Conservation (phyloP, 2,329 filamentous ascomycete species). For the Verticillium nonalfalfae region DNA sequence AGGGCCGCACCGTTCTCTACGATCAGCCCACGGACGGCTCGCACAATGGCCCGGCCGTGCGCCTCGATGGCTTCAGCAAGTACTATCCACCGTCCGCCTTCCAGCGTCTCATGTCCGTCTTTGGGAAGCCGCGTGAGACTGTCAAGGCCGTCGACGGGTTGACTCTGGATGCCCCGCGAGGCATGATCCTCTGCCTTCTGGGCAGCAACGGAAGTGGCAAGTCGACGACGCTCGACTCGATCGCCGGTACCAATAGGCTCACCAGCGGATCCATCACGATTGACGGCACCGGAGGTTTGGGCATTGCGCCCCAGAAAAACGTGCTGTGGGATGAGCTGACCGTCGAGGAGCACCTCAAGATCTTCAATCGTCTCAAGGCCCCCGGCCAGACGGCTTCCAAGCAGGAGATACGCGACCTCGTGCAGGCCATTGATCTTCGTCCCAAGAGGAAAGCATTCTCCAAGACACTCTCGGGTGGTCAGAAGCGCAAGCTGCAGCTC, state of each 20-base stretch:
- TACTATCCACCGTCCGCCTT: constrained; percentile 64
- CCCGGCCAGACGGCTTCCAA: constrained; percentile 36
- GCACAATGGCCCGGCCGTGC: constrained; percentile 51
- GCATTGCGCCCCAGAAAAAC: constrained; percentile 70
- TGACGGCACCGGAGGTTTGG: constrained; percentile 65
- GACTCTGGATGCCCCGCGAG: constrained; percentile 63
- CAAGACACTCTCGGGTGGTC: constrained; percentile 64
- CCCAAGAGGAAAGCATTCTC: constrained; percentile 56
- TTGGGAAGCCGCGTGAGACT: constrained; percentile 46
- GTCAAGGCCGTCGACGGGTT: constrained; percentile 76
- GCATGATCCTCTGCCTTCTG: constrained; percentile 79
- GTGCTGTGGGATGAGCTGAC: constrained; percentile 70
- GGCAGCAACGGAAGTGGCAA: constrained; percentile 69
- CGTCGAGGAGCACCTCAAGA: constrained; percentile 62
- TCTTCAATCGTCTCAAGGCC: constrained; percentile 65
- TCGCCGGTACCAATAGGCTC: constrained; percentile 21
- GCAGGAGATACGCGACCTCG: constrained; percentile 35
- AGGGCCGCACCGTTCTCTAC: background rate
- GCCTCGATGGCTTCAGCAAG: constrained; percentile 70
- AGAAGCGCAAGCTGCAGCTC: constrained; percentile 70
- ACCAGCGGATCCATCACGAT: constrained; percentile 62
- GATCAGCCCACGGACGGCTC: constrained; percentile 11
- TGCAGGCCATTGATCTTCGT: constrained; percentile 57
- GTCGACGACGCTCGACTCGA: constrained; percentile 49
- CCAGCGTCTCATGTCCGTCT: constrained; percentile 41